These are phyloP conservation scores for Boletus calvinii DNA, from an alignment of 1,284 basidiomycete genomes.

Conservation along the genomic window DNA sequence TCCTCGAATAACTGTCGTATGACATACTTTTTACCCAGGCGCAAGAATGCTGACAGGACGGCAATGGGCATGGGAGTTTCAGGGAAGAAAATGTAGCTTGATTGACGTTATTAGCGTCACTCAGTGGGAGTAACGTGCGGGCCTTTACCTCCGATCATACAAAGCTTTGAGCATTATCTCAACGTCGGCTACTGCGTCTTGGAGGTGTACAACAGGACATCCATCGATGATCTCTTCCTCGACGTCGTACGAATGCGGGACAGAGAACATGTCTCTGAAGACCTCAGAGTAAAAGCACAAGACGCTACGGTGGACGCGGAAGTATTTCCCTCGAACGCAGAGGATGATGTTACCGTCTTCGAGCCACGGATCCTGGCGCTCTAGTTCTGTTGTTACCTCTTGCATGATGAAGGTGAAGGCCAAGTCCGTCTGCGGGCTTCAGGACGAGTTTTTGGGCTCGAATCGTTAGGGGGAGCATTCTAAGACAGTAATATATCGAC, in stretches of 20 bases:
- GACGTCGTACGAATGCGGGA: background rate
- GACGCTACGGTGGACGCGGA: constrained; percentile 23
- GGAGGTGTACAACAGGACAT: constrained; percentile 20
- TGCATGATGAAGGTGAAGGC: background rate
- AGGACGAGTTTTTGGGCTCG: background rate
- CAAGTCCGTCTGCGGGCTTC: background rate
- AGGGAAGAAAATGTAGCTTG: constrained; percentile 8
- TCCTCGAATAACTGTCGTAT: constrained; percentile 14
- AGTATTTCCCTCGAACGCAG: constrained; percentile 8
- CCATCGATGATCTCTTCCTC: constrained; percentile 9
- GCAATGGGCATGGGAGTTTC: constrained; percentile 12
- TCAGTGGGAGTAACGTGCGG: background rate
- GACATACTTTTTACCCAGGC: constrained; percentile 19
- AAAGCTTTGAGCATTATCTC: constrained; percentile 16
- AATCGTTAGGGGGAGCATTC: background rate
- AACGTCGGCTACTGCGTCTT: constrained; percentile 11
- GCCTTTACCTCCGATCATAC: constrained; percentile 18
- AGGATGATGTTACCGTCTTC: constrained; percentile 25
- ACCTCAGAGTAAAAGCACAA: constrained; percentile 19
- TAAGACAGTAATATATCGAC: background rate
- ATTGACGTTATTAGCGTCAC: background rate
- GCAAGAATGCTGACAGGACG: constrained; percentile 11
- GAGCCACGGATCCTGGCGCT: constrained; percentile 19
- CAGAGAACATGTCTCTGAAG: constrained; percentile 23
- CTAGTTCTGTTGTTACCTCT: background rate